Conservation (phyloP, 1,284 basidiomycete species). For the Pseudozyma thailandica region DNA sequence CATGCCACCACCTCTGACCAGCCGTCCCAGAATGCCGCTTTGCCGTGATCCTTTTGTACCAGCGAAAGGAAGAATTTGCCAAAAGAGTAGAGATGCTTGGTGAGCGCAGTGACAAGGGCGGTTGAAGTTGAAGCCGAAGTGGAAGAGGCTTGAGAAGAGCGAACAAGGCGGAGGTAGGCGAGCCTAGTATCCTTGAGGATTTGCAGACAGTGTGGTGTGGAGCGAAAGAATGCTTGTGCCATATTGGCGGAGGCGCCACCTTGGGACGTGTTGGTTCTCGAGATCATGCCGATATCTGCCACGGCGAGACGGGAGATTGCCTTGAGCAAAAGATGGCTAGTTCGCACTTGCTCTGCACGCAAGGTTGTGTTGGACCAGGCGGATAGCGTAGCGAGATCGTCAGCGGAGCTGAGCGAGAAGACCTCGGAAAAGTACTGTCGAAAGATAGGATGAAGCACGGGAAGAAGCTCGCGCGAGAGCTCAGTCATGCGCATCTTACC, state of each 20-base stretch:
- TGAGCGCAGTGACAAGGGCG: constrained; percentile 48
- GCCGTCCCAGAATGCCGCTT: constrained; percentile 61
- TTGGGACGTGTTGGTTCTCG: constrained; percentile 30
- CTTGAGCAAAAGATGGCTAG: constrained; percentile 62
- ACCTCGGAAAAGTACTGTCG: constrained; percentile 60
- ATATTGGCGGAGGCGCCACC: constrained; percentile 49
- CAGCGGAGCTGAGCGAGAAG: constrained; percentile 27
- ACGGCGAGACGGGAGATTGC: constrained; percentile 57
- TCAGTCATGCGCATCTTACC: constrained; percentile 67
- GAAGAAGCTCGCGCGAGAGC: constrained; percentile 59
- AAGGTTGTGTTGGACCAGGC: constrained; percentile 53
- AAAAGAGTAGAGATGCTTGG: constrained; percentile 62
- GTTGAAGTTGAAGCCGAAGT: constrained; percentile 15
- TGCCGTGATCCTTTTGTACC: constrained; percentile 56
- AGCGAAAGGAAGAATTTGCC: constrained; percentile 65
- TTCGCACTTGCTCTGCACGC: constrained; percentile 56
- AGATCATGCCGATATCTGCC: constrained; percentile 62
- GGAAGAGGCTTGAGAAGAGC: constrained; percentile 18
- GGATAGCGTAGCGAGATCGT: constrained; percentile 35
- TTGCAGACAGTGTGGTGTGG: constrained; percentile 56
- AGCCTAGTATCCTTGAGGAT: constrained; percentile 48
- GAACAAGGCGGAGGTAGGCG: constrained; percentile 43
- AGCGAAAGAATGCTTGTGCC: constrained; percentile 61
- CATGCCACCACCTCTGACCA: constrained; percentile 64
- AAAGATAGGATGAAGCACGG: constrained; percentile 60